phyloP scores from a whole-genome alignment of 1,284 basidiomycete genomes.

The Trametes polyzona region DNA sequence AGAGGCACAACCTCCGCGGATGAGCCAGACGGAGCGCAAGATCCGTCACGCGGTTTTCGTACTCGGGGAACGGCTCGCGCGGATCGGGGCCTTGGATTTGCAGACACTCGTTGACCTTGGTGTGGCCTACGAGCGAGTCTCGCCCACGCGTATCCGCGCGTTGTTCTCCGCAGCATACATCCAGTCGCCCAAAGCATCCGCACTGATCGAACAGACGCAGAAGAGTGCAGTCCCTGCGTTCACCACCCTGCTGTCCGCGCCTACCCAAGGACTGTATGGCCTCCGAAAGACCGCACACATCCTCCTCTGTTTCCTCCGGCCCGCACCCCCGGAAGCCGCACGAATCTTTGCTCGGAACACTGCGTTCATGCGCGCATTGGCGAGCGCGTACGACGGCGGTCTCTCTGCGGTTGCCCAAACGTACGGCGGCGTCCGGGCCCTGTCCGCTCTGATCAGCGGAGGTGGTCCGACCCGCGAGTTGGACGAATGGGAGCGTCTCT shows the following conservation, averaged over 20 bases:
- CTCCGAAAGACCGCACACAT: slow-evolving; percentile 65
- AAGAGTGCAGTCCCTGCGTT: slow-evolving; percentile 60
- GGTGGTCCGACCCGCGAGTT: slow-evolving; percentile 36
- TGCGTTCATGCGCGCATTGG: slow-evolving; percentile 59
- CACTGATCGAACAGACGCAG: slow-evolving; percentile 38
- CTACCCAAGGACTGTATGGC: slow-evolving; percentile 59
- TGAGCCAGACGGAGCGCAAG: slow-evolving; percentile 43
- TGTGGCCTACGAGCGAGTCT: slow-evolving; percentile 54
- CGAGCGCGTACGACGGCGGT: slow-evolving; percentile 59
- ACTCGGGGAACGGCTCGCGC: slow-evolving; percentile 57
- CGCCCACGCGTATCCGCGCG: slow-evolving; percentile 47
- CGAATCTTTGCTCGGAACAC: slow-evolving; percentile 54
- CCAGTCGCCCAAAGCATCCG: slow-evolving; percentile 31
- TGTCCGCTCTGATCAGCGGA: slow-evolving; percentile 33
- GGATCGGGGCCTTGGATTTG: slow-evolving; percentile 46
- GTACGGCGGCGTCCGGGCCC: slow-evolving; percentile 56
- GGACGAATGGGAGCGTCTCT: slow-evolving; percentile 70
- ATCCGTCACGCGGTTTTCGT: slow-evolving; percentile 58
- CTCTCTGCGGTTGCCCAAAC: slow-evolving; percentile 56
- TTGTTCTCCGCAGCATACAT: slow-evolving; percentile 47
- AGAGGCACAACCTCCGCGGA: slow-evolving; percentile 22
- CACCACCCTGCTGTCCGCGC: slow-evolving; percentile 48
- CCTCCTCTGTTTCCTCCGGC: slow-evolving; percentile 56
- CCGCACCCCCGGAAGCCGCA: slow-evolving; percentile 50
- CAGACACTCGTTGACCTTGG: slow-evolving; percentile 64